phyloP scores from a whole-genome alignment of 768 basidiomycete genomes.

The Panus rudis region DNA sequence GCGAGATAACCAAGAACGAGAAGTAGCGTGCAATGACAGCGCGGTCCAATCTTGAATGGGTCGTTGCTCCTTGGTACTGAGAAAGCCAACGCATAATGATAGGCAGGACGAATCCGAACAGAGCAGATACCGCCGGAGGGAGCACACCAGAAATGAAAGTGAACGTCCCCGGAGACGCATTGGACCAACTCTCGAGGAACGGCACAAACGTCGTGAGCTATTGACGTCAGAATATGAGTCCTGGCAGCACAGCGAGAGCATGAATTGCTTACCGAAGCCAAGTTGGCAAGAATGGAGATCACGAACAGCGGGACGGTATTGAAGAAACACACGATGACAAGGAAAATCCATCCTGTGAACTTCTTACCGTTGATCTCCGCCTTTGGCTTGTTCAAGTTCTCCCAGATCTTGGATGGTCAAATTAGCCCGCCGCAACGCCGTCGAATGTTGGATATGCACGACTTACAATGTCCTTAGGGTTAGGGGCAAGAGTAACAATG shows the following conservation, averaged over 20 bases:
- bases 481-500: constrained; percentile 67
- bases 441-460: too few species aligned
- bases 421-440: not conserved
- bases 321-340: constrained; percentile 81
- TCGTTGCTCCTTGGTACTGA: constrained; percentile 62
- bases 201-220: constrained; percentile 61
- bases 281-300: constrained; percentile 88
- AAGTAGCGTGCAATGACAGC: constrained; percentile 91
- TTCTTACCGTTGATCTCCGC: constrained; percentile 60
- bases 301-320: constrained; percentile 90
- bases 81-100: constrained; percentile 83
- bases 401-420: constrained; percentile 61
- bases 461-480: constrained; percentile 82
- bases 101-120: constrained; percentile 89
- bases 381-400: constrained; percentile 74
- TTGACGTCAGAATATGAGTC: constrained; percentile 2
- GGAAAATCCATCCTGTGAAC: constrained; percentile 69
- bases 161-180: constrained; percentile 59
- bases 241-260: not conserved
- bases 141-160: constrained; percentile 87
- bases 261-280: constrained; percentile 57
- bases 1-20: constrained; percentile 88
- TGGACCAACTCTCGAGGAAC: constrained; percentile 70
- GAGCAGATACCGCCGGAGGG: constrained; percentile 79
- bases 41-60: constrained; percentile 78